phyloP scores from a whole-genome alignment of 1,139 yeast species.

The Zhuliangozyma parablackwelliae region DNA sequence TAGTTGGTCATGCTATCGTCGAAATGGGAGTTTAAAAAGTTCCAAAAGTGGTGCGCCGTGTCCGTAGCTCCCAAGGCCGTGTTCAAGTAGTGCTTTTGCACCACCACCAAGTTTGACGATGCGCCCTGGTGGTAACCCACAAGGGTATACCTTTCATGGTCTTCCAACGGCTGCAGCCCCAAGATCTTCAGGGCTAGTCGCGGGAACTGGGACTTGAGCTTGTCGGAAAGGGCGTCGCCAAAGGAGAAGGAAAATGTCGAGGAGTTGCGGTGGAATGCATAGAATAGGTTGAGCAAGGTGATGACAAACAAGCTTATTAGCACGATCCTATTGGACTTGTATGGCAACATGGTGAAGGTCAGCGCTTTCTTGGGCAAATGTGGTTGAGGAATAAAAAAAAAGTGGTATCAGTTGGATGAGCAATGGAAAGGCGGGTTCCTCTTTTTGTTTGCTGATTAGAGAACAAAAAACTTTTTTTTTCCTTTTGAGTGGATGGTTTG shows the following conservation, averaged over 20 bases:
- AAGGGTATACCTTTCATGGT: conserved; percentile 8
- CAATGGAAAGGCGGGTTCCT: no score
- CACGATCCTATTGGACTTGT: neutral
- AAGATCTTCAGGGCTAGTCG: neutral
- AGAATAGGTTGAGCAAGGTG: conserved; percentile 5
- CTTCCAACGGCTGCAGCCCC: neutral
- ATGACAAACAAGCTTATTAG: conserved; percentile 4
- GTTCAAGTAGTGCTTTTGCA: conserved; percentile 11
- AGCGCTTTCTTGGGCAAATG: no score
- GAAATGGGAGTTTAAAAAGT: conserved; percentile 12
- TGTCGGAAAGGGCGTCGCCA: no score
- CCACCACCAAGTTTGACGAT: conserved; percentile 13
- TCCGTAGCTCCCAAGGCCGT: conserved; percentile 7
- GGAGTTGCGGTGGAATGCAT: conserved; percentile 5
- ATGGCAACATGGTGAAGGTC: no score
- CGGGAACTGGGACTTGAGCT: conserved; percentile 1
- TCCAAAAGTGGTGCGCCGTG: conserved; percentile 13
- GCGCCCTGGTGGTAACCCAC: conserved; percentile 15
- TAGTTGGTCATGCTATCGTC: conserved; percentile 6
- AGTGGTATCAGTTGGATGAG: no score
- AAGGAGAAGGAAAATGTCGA: neutral
- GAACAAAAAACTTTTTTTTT: no score
- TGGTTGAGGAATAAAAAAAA: no score
- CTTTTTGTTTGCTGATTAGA: no score
- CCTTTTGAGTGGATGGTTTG: no score